These are phyloP conservation scores for bread wheat (Triticum aestivum) DNA, from an alignment of 176 grass and related monocot species.

Conservation along the genomic window DNA sequence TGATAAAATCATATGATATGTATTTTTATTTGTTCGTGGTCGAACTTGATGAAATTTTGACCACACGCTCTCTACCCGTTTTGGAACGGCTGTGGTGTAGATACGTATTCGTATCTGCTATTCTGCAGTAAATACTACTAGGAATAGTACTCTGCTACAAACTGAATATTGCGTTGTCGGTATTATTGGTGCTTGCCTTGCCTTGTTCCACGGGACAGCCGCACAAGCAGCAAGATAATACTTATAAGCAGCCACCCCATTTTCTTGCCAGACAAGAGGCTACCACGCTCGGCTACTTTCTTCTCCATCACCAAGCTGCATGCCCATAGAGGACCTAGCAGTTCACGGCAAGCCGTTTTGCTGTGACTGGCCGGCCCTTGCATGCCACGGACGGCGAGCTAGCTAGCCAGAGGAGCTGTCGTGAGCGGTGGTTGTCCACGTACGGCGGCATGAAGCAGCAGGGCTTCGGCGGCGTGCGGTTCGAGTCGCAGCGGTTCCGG, in stretches of 20 bases:
- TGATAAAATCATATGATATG: too few relatives aligned
- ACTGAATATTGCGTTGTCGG: neutral
- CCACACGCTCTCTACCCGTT: too few relatives aligned
- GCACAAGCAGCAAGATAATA: neutral
- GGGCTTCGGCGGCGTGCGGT: constrained; percentile 6
- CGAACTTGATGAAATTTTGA: too few relatives aligned
- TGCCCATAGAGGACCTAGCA: too few relatives aligned
- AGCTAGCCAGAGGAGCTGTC: neutral
- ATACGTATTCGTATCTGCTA: too few relatives aligned
- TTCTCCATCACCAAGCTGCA: neutral
- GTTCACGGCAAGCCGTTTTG: too few relatives aligned
- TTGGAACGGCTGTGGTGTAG: too few relatives aligned
- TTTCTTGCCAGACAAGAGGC: neutral
- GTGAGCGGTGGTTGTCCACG: neutral
- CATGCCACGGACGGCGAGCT: neutral
- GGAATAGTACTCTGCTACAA: too few relatives aligned
- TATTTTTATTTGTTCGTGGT: too few relatives aligned
- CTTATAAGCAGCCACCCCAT: neutral
- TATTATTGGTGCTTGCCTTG: neutral
- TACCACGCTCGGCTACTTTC: neutral
- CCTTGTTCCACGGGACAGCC: neutral
- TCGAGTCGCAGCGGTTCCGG: constrained; percentile 63
- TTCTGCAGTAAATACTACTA: too few relatives aligned
- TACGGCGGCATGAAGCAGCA: constrained; percentile 46
- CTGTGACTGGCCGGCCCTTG: too few relatives aligned